Evolutionary conservation across 1,284 basidiomycete species (phyloP), one percentile per base, ranked within the genome.

Genomic region (Neonothopanus nambi): DNA sequence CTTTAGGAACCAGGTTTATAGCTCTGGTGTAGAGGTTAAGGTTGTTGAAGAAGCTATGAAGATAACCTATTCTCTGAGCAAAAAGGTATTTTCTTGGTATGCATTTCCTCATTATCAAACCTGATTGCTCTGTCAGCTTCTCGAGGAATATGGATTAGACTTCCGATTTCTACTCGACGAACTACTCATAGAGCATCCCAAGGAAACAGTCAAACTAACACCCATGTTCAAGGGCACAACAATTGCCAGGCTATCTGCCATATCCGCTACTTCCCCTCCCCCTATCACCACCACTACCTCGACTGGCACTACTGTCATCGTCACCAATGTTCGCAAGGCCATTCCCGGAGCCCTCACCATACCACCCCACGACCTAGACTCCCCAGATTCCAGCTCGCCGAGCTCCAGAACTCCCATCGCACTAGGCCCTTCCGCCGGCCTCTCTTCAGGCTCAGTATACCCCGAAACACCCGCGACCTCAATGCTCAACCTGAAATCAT

Each of bases 1-100:
- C 65, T 98, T 98, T 71, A 77, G 89, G 48, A 87, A 89, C 55
- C 97, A 99, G 67, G 94, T 98, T 0, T 97, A 95, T 67, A 88
- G 83, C 17, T 84, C 87, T 3, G 89, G 92, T 58, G 81, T 89
- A 11, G 85, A 89, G 45, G 72, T 77, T 7, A 70, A 77, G 48
- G 81, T 86, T 0, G 79, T 93, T 5, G 80, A 92, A 37, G 89
- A 93, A 59, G 89, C 91, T 20, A 71, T 91, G 52, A 78, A 80
- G 39, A 87, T 94, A 33, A 90, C 91, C 0, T 80, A 86, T 51
- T 69, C 77, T 1, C 91, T 95, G 67, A 91, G 90, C 65, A 83
- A 82, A 61, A 93, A 91, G 79, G 93, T 91, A 54, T 42, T 79
- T 39, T 41, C 7, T 35, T n/a, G 47, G 0, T n/a, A 11, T 28